Percentiles rank a stretch among this genome's conserved stretches.
Evolutionary conservation across 2,329 filamentous ascomycete species (phyloP).

Genomic region (Biscogniauxia sp.): DNA sequence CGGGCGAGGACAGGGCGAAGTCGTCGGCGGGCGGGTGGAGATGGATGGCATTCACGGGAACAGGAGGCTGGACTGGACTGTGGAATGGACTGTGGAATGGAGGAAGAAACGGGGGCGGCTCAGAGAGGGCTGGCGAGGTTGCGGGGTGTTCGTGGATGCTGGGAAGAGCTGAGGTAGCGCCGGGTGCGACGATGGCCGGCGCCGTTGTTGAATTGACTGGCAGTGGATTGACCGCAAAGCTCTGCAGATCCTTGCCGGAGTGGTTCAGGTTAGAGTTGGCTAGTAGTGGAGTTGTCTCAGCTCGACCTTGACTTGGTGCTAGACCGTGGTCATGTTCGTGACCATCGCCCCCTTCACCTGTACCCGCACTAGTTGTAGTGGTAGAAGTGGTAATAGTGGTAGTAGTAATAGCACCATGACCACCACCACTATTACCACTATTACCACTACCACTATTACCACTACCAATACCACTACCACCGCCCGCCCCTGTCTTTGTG

Average conservation of each 20-base stretch:
- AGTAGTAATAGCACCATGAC: no score
- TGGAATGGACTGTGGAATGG: not conserved
- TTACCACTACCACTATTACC: no score
- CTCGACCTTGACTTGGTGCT: conserved; percentile 4
- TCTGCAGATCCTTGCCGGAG: conserved; percentile 37
- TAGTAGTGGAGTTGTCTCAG: conserved; percentile 21
- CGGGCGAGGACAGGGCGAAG: conserved; percentile 14
- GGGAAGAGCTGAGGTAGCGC: conserved; percentile 26
- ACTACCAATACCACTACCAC: not conserved
- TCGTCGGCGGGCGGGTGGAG: conserved; percentile 3
- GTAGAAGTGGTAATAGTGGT: no score
- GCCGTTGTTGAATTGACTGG: conserved; percentile 10
- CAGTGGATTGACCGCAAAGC: conserved; percentile 16
- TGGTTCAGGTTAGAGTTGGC: conserved; percentile 15
- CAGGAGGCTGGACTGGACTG: not conserved
- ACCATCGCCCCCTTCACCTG: not conserved
- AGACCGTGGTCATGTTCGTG: not conserved
- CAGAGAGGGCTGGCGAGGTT: conserved; percentile 9
- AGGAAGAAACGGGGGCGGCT: conserved; percentile 15
- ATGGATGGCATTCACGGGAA: not conserved
- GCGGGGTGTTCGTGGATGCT: conserved; percentile 35
- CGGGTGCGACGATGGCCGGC: conserved; percentile 13
- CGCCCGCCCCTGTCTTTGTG: not conserved
- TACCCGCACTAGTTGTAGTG: no score
- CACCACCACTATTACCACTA: no score